Evolutionary conservation across 2,329 filamentous ascomycete genomes (phyloP).

Genomic region (Aureobasidium zeae): DNA sequence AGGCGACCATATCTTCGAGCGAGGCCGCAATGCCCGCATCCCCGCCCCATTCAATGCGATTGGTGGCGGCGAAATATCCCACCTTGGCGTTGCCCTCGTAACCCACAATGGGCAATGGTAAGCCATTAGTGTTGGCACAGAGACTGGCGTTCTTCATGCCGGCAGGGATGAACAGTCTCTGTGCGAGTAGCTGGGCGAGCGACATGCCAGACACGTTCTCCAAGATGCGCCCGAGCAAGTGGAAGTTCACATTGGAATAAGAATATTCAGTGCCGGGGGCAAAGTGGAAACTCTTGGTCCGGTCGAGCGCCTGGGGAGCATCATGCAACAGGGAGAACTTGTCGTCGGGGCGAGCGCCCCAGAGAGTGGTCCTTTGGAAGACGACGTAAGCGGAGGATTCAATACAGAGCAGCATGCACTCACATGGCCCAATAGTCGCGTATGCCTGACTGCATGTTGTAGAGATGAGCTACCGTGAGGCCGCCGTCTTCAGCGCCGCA

Average conservation of each 20-base stretch:
- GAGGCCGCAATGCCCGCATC: constrained; percentile 39
- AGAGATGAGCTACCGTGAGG: constrained; percentile 32
- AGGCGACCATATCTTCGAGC: constrained; percentile 39
- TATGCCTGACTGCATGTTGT: constrained; percentile 36
- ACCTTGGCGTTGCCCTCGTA: constrained; percentile 35
- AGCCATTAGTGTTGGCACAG: constrained; percentile 30
- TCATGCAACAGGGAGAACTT: constrained; percentile 31
- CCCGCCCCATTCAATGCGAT: constrained; percentile 39
- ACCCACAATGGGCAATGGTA: constrained; percentile 34
- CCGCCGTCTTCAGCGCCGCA: constrained; percentile 22
- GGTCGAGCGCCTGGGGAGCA: constrained; percentile 24
- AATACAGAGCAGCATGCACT: no score
- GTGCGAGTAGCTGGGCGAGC: constrained; percentile 29
- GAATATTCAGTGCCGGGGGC: constrained; percentile 35
- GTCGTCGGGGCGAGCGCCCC: constrained; percentile 35
- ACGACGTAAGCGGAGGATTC: neutral
- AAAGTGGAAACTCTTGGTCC: constrained; percentile 34
- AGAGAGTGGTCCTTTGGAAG: constrained; percentile 29
- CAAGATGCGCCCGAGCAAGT: constrained; percentile 31
- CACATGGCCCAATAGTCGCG: constrained; percentile 38
- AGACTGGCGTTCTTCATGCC: constrained; percentile 36
- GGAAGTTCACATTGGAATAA: constrained; percentile 39
- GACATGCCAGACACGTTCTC: constrained; percentile 32
- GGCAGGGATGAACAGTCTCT: constrained; percentile 34
- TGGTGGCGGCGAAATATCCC: constrained; percentile 32